Conservation (phyloP, 2,329 filamentous ascomycete genomes). For the Hysterium pulicare region DNA sequence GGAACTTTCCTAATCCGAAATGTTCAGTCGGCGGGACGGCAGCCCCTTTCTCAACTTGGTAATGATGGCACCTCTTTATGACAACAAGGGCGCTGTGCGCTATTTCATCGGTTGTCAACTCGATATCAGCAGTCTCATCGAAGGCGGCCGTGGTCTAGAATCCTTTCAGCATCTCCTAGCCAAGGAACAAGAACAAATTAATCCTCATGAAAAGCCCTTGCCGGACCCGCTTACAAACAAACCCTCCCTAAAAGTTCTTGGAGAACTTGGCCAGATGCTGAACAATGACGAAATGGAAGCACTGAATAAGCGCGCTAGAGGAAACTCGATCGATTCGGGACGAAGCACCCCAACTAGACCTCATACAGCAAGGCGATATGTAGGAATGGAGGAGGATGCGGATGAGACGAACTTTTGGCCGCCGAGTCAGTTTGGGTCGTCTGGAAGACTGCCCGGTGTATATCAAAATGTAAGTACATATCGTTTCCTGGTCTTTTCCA, state of each 20-base stretch:
- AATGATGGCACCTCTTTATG: slow-evolving; percentile 65
- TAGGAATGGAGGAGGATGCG: slow-evolving; percentile 36
- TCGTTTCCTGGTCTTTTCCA: background rate
- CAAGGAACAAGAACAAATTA: slow-evolving; percentile 17
- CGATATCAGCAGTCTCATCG: slow-evolving; percentile 65
- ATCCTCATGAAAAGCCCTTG: background rate
- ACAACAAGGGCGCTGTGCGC: slow-evolving; percentile 60
- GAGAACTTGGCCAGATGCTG: slow-evolving; percentile 26
- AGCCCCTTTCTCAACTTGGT: slow-evolving; percentile 70
- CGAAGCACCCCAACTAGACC: slow-evolving; percentile 55
- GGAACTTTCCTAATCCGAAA: background rate
- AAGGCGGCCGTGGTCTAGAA: slow-evolving; percentile 62
- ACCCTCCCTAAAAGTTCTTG: slow-evolving; percentile 18
- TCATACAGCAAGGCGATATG: slow-evolving; percentile 34
- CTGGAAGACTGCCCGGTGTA: slow-evolving; percentile 46
- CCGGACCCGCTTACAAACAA: slow-evolving; percentile 10
- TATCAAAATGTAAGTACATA: slow-evolving; percentile 57
- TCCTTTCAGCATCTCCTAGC: slow-evolving; percentile 52
- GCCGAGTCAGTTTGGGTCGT: slow-evolving; percentile 28
- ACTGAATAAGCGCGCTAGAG: slow-evolving; percentile 59
- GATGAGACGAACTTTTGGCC: slow-evolving; percentile 22
- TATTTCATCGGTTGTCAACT: slow-evolving; percentile 71
- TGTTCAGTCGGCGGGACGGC: slow-evolving; percentile 61
- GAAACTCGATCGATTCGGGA: slow-evolving; percentile 47
- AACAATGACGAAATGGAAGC: slow-evolving; percentile 41